A percentile compares a stretch with the other conserved stretches of the same genome.
Evolutionary conservation across 2,329 filamentous ascomycete genomes (phyloP).

Genomic region (Aspergillus latus): DNA sequence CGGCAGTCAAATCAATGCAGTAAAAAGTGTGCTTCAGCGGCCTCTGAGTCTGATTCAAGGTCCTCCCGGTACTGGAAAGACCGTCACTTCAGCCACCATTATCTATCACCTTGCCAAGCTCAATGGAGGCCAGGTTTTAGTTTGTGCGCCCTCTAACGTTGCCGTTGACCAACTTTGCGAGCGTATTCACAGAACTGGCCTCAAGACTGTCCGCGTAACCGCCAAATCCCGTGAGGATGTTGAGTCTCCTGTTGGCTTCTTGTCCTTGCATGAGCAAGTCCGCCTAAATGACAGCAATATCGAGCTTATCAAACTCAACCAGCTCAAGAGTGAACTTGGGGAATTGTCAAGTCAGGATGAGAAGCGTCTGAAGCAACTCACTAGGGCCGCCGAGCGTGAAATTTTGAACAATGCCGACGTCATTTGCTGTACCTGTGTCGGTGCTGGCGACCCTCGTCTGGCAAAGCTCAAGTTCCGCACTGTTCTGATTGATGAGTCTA

Average conservation of each 20-base stretch:
- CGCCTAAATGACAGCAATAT: slow-evolving; percentile 96
- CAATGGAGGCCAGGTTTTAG: slow-evolving; percentile 89
- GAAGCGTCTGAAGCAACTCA: slow-evolving; percentile 97
- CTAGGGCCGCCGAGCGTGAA: slow-evolving; percentile 88
- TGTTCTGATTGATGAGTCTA: slow-evolving; percentile 96
- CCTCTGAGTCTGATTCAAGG: slow-evolving; percentile 95
- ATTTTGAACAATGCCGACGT: slow-evolving; percentile 95
- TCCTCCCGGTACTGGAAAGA: slow-evolving; percentile 95
- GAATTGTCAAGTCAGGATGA: slow-evolving; percentile 94
- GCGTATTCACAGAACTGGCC: slow-evolving; percentile 86
- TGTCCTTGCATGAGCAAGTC: slow-evolving; percentile 94
- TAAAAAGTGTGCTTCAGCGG: slow-evolving; percentile 91
- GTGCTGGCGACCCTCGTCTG: slow-evolving; percentile 90
- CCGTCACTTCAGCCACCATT: slow-evolving; percentile 95
- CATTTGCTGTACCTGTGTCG: slow-evolving; percentile 97
- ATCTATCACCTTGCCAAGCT: slow-evolving; percentile 97
- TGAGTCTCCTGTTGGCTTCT: slow-evolving; percentile 94
- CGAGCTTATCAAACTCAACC: slow-evolving; percentile 86
- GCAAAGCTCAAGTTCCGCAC: slow-evolving; percentile 98
- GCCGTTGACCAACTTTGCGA: slow-evolving; percentile 98
- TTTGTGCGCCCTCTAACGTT: slow-evolving; percentile 97
- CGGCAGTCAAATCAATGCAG: slow-evolving; percentile 90
- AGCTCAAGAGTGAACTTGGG: slow-evolving; percentile 86
- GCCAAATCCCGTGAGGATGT: slow-evolving; percentile 98
- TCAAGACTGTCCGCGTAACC: slow-evolving; percentile 97